phyloP scores from a whole-genome alignment of 768 basidiomycete genomes.

The Suillus lakei region DNA sequence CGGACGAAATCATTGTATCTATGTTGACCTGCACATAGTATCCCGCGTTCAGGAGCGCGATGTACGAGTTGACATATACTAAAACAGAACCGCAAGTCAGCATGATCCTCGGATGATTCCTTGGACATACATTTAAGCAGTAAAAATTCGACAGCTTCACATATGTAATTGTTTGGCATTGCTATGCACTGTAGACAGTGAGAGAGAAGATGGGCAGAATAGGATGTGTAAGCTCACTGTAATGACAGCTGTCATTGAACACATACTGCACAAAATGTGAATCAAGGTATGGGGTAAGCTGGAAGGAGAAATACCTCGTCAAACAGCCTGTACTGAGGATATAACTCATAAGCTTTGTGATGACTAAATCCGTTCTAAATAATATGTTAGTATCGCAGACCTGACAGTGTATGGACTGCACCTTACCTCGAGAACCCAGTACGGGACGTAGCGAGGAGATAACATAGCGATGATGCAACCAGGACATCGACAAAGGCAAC shows the following conservation, averaged over 20 bases:
- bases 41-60: conserved; percentile 2
- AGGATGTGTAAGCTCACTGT: background rate
- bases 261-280: background rate
- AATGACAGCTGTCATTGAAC: background rate
- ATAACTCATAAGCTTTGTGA: conserved; percentile 1
- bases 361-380: background rate
- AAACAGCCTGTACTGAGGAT: background rate
- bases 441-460: conserved; percentile 2
- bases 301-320: conserved; percentile 6
- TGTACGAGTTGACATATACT: conserved; percentile 8
- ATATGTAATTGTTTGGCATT: background rate
- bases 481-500: background rate
- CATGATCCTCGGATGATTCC: background rate
- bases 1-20: background rate
- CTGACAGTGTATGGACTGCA: background rate
- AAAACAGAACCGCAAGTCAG: background rate
- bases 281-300: background rate
- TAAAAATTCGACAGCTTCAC: background rate
- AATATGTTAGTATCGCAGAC: background rate
- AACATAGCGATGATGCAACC: background rate
- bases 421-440: background rate
- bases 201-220: background rate
- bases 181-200: background rate
- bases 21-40: background rate
- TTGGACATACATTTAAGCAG: background rate